Percentiles rank a stretch among this genome's conserved stretches.
Conservation (phyloP, 208 protist genomes). For the Ichthyophonus hoferi region DNA sequence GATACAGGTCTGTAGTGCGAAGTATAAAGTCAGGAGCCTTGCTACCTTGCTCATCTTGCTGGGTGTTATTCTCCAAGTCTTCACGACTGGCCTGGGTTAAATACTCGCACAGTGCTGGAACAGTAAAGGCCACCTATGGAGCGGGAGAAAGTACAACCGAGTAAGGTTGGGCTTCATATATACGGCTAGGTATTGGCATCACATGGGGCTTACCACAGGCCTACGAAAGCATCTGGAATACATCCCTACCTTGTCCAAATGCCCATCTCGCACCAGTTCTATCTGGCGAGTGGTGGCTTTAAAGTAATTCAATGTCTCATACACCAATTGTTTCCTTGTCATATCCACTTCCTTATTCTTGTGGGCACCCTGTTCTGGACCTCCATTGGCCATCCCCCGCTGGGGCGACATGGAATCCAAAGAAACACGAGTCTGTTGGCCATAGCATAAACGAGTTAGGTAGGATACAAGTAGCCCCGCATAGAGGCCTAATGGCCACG, state of each 20-base stretch:
- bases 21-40: slow-evolving; percentile 29
- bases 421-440: too few relatives aligned
- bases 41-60: slow-evolving; percentile 42
- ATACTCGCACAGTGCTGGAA: slow-evolving; percentile 39
- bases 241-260: slow-evolving; percentile 8
- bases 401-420: too few relatives aligned
- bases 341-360: too few relatives aligned
- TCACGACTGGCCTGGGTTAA: slow-evolving; percentile 19
- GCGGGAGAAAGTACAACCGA: too few relatives aligned
- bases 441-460: too few relatives aligned
- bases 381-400: too few relatives aligned
- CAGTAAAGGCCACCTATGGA: slow-evolving; percentile 45
- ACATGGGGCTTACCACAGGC: background rate
- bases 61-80: background rate
- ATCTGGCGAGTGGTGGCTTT: slow-evolving; percentile 33
- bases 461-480: too few relatives aligned
- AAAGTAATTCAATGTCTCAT: slow-evolving; percentile 28
- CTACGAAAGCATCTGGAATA: background rate
- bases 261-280: slow-evolving; percentile 33
- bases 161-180: too few relatives aligned
- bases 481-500: too few relatives aligned
- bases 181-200: background rate
- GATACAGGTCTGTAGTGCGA: slow-evolving; percentile 30
- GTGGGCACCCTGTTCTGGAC: too few relatives aligned
- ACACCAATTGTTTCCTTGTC: too few relatives aligned